Conservation (phyloP, 768 basidiomycete species). For the Cystobasidium tubakii region DNA sequence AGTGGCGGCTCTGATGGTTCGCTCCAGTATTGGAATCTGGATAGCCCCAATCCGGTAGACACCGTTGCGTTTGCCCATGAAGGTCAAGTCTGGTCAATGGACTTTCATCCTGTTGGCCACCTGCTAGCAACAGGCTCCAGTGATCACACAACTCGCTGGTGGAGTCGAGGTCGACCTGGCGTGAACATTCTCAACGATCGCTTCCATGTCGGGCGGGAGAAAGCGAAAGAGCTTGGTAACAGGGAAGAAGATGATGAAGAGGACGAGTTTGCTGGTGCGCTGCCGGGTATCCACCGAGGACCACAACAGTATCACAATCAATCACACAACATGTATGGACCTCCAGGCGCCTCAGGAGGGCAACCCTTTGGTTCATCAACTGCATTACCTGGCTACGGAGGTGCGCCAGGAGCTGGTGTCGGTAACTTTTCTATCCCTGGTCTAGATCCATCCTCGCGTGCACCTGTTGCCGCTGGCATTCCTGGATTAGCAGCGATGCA, state of each 20-base stretch:
- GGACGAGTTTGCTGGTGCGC: constrained; percentile 72
- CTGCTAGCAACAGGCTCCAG: constrained; percentile 89
- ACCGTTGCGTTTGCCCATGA: constrained; percentile 95
- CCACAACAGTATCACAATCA: not conserved
- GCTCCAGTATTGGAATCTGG: constrained; percentile 88
- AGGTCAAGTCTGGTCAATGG: constrained; percentile 81
- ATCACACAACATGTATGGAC: not conserved
- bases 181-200: constrained; percentile 37
- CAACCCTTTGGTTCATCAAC: not conserved
- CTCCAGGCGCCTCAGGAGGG: not conserved
- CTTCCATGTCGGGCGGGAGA: constrained; percentile 60
- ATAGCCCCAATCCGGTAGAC: constrained; percentile 53
- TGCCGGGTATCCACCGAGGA: constrained; percentile 56
- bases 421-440: constrained; percentile 18
- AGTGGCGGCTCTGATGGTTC: constrained; percentile 92
- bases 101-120: constrained; percentile 93
- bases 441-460: constrained; percentile 5
- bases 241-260: constrained; percentile 50
- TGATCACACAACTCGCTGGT: constrained; percentile 98
- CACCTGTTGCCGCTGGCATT: not conserved
- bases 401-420: not conserved
- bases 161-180: constrained; percentile 59
- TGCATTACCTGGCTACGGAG: no score
- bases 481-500: constrained; percentile 28
- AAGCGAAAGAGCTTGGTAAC: constrained; percentile 66